These are phyloP conservation scores for Starmerella ratchasimensis DNA, from an alignment of 805 yeast species.

Conservation along the genomic window DNA sequence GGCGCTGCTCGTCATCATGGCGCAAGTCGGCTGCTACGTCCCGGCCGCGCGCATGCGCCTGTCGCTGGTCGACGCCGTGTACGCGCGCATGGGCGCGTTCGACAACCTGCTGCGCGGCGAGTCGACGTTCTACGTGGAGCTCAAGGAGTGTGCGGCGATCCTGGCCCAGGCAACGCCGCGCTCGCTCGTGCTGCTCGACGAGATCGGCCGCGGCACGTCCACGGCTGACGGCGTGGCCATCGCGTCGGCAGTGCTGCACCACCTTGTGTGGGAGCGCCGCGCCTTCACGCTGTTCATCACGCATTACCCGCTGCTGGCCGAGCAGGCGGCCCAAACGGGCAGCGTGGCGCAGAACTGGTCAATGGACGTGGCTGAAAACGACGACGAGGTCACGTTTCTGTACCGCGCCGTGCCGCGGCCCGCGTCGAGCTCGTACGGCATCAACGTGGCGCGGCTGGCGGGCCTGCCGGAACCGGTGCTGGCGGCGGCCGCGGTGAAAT, in stretches of 20 bases:
- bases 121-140: constrained; percentile 73
- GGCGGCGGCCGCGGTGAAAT: constrained; percentile 19
- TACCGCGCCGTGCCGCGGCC: constrained; percentile 39
- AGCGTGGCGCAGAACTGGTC: constrained; percentile 43
- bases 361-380: constrained; percentile 47
- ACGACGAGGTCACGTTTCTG: constrained; percentile 34
- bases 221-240: constrained; percentile 71
- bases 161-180: constrained; percentile 36
- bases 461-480: constrained; percentile 30
- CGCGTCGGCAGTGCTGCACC: constrained; percentile 57
- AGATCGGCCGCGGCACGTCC: constrained; percentile 64
- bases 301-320: constrained; percentile 59
- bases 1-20: constrained; percentile 56
- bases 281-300: constrained; percentile 69
- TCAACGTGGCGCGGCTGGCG: constrained; percentile 73
- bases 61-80: constrained; percentile 51
- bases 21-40: constrained; percentile 63
- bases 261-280: constrained; percentile 33
- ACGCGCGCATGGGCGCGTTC: constrained; percentile 59
- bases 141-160: constrained; percentile 51
- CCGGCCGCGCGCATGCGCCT: constrained; percentile 51
- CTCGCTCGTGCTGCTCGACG: constrained; percentile 57
- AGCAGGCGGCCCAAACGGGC: constrained; percentile 32
- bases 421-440: constrained; percentile 59
- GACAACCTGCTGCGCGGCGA: constrained; percentile 64